phyloP scores from a whole-genome alignment of 768 basidiomycete species.

The Termitomyces heimii region DNA sequence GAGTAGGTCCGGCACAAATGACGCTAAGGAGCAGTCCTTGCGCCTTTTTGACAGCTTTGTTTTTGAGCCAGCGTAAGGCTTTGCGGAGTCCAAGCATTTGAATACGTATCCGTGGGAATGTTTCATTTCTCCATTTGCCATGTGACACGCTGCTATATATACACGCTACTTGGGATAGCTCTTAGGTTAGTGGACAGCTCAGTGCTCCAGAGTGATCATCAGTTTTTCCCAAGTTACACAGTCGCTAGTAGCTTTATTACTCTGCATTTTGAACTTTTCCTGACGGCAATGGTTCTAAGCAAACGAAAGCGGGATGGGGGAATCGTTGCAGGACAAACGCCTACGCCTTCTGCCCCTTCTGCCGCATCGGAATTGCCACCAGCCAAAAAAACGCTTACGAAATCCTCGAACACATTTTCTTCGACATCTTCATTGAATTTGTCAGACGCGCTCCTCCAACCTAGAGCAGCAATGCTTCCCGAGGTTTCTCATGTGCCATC shows the following conservation, averaged over 20 bases:
- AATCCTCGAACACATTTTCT: neutral
- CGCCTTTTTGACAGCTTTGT: slow-evolving; percentile 8
- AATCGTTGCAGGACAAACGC: slow-evolving; percentile 9
- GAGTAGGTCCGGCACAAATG: slow-evolving; percentile 79
- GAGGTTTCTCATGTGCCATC: neutral
- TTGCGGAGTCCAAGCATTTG: slow-evolving; percentile 8
- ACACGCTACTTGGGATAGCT: too few species aligned
- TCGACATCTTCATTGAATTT: neutral
- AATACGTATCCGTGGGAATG: slow-evolving; percentile 13
- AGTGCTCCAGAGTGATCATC: neutral
- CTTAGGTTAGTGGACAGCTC: too few species aligned
- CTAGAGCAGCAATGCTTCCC: neutral
- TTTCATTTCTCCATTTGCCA: neutral
- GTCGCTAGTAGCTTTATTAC: neutral
- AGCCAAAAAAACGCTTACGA: slow-evolving; percentile 15
- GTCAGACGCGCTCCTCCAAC: neutral
- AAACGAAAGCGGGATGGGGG: slow-evolving; percentile 25
- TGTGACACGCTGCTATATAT: neutral
- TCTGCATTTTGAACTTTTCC: too few species aligned
- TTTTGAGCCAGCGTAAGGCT: slow-evolving; percentile 13
- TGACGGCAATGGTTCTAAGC: slow-evolving; percentile 13
- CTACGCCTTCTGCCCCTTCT: too few species aligned
- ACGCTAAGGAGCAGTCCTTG: slow-evolving; percentile 23
- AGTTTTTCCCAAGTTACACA: neutral
- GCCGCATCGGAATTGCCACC: slow-evolving; percentile 4